Evolutionary conservation across 352 stramenopile species (phyloP), one percentile per base, ranked within the genome.

Genomic region (Thalassiosira hispida): DNA sequence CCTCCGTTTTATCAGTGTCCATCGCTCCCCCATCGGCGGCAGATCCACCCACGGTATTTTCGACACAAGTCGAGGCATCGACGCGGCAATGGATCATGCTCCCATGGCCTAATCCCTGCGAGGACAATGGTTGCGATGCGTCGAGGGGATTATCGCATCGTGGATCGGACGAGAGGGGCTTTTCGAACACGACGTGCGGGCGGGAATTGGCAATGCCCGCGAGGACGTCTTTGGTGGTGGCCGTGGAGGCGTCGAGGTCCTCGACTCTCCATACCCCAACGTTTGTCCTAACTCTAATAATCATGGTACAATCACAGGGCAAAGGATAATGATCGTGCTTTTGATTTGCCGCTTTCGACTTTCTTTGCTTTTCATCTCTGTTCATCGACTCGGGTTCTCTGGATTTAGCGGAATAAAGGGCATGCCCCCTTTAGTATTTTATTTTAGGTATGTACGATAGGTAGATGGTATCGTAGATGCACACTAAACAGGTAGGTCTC

Each of bases 211-310:
- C 67, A 38, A 86, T 84, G 5, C 18, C 53, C 18, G 49, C 20
- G 44, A 86, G 46, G 18, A 86, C 44, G 31, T 72, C 69, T 20
- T 33, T 16, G 7, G 61, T 42, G 12, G 61, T 80, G n/a, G 74
- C 18, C 22, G 70, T 38, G 27, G 62, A 33, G 56, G 59, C 7
- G 23, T 68, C 46, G 12, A 79, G 66, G 18, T 59, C 29, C 18
- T 61, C 53, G 8, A 81, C 57, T 49, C 79, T 67, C 79, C 79
- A 86, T 23, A 84, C 55, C 16, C 79, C 74, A 22, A 77, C 55
- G 74, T 86, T 86, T 18, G 73, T 86, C 27, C 79, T 66, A 8
- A 86, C 69, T 44, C 79, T 66, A 27, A 86, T 67, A 9, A 86
- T 74, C 79, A 86, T 86, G 51, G 56, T 74, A n/a, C n/a, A n/a